These are phyloP conservation scores for Lactarius sanguifluus DNA, from an alignment of 768 basidiomycete genomes.

Conservation along the genomic window DNA sequence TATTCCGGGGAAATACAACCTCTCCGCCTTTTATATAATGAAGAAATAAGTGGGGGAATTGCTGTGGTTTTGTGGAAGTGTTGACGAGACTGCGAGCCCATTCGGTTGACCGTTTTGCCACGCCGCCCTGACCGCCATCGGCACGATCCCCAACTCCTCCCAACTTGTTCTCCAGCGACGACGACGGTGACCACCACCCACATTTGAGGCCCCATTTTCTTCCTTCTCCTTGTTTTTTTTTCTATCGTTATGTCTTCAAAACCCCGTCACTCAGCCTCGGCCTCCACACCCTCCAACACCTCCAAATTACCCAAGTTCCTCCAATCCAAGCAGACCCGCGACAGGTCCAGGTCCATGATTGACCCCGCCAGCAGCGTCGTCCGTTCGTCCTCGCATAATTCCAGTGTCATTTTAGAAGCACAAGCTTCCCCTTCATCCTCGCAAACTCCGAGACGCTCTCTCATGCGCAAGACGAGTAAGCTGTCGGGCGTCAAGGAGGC, in stretches of 20 bases:
- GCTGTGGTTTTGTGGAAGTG: not conserved
- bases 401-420: conserved; percentile 33
- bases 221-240: not conserved
- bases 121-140: conserved; percentile 1
- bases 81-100: not conserved
- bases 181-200: conserved; percentile 14
- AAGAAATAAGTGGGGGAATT: not conserved
- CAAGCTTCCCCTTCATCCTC: conserved; percentile 14
- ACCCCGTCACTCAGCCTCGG: conserved; percentile 43
- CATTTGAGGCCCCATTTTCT: not conserved
- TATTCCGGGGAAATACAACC: conserved; percentile 12
- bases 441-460: conserved; percentile 26
- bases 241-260: conserved; percentile 45
- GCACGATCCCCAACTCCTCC: not conserved
- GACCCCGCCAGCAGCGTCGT: conserved; percentile 43
- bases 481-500: conserved; percentile 29
- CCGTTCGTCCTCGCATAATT: conserved; percentile 46
- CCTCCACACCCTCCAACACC: conserved; percentile 45
- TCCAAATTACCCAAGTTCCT: conserved; percentile 69
- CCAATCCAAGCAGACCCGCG: conserved; percentile 56
- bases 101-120: conserved; percentile 14
- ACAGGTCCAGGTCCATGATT: conserved; percentile 56
- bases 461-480: conserved; percentile 27
- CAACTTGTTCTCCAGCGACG: conserved; percentile 19
- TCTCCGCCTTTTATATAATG: not conserved